Evolutionary conservation across 169 alveolate genomes (phyloP).

Genomic region (Theileria annulata): DNA sequence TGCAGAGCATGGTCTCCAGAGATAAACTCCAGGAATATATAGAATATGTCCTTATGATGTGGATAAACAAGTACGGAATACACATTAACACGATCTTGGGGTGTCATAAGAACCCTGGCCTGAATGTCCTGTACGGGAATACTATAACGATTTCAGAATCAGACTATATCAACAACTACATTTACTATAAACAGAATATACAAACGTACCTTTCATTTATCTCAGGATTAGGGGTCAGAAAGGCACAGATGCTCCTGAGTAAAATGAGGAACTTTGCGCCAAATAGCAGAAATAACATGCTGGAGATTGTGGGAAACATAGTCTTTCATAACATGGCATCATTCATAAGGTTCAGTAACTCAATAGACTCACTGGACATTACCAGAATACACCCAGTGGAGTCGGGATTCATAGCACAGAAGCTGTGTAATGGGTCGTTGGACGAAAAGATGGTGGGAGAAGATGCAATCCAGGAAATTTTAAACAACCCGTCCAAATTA

Average conservation of each 20-base stretch:
- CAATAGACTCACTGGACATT: constrained; percentile 66
- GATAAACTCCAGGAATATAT: constrained; percentile 57
- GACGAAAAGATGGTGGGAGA: constrained; percentile 66
- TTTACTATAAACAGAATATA: not conserved
- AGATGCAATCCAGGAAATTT: constrained; percentile 54
- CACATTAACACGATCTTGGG: not conserved
- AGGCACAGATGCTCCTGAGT: constrained; percentile 46
- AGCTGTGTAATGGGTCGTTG: constrained; percentile 70
- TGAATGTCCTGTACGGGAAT: not conserved
- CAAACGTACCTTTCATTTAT: constrained; percentile 59
- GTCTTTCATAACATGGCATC: constrained; percentile 72
- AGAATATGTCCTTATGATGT: not conserved
- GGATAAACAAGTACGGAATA: constrained; percentile 2
- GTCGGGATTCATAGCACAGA: constrained; percentile 65
- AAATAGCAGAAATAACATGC: constrained; percentile 37
- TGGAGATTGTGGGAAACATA: constrained; percentile 56
- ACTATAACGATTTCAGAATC: not conserved
- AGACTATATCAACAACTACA: not conserved
- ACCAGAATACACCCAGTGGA: constrained; percentile 79
- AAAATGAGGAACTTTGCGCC: constrained; percentile 33
- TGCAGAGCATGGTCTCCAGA: constrained; percentile 65
- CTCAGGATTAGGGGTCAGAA: constrained; percentile 75
- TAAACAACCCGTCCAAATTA: constrained; percentile 44
- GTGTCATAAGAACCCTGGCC: not conserved
- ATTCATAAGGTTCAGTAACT: constrained; percentile 59